Evolutionary conservation across 2,329 filamentous ascomycete species (phyloP).

Genomic region (Diplodia seriata): DNA sequence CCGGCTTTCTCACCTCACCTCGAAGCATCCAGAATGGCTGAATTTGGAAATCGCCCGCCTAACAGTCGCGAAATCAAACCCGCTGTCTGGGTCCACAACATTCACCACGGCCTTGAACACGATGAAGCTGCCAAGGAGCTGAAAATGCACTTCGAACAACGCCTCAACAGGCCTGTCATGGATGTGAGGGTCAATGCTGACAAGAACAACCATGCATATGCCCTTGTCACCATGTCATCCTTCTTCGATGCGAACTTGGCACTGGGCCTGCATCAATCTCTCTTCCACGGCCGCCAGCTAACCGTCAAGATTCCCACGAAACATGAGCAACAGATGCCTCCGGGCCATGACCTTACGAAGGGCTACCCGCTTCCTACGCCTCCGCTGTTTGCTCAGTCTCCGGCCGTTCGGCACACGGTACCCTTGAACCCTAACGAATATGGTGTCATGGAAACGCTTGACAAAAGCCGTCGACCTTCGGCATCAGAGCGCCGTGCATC

Average conservation of each 20-base stretch:
- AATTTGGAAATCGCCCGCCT: background rate
- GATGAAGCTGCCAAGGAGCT: background rate
- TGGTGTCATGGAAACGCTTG: background rate
- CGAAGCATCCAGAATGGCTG: background rate
- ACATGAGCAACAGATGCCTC: background rate
- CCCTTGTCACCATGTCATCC: conserved; percentile 6
- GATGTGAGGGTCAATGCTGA: conserved; percentile 5
- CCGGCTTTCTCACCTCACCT: background rate
- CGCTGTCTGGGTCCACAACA: conserved; percentile 17
- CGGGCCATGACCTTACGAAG: background rate
- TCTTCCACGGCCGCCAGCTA: background rate
- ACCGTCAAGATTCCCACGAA: conserved; percentile 2
- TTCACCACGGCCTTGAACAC: background rate
- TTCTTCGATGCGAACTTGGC: background rate
- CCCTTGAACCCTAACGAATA: background rate
- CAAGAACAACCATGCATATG: conserved; percentile 5
- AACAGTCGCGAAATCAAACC: background rate
- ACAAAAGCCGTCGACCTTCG: background rate
- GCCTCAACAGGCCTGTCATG: background rate
- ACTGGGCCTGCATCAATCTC: background rate
- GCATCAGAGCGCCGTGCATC: background rate
- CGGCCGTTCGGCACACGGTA: background rate
- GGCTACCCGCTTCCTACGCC: background rate
- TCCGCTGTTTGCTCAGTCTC: background rate
- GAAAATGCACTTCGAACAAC: background rate